Evolutionary conservation across 805 yeast genomes (phyloP).

Genomic region (Ogataea allantospora): DNA sequence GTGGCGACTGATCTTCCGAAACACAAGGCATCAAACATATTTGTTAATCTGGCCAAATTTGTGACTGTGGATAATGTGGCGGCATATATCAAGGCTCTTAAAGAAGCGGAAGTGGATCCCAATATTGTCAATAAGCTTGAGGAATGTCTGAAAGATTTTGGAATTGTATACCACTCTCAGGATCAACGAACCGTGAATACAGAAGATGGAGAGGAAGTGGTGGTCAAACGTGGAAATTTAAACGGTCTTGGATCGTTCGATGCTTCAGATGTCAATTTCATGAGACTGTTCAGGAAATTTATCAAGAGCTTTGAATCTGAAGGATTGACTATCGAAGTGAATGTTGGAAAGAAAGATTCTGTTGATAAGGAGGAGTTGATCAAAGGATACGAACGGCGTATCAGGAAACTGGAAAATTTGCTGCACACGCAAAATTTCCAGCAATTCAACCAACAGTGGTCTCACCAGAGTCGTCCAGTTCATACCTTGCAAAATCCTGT

Average conservation of each 20-base stretch:
- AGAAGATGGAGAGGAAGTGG: constrained; percentile 24
- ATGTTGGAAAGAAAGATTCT: constrained; percentile 31
- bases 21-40: constrained; percentile 10
- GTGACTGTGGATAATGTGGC: constrained; percentile 33
- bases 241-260: constrained; percentile 33
- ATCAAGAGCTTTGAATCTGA: constrained; percentile 44
- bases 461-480: constrained; percentile 18
- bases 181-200: constrained; percentile 6
- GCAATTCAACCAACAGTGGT: constrained; percentile 43
- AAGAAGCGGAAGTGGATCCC: constrained; percentile 28
- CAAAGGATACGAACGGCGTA: constrained; percentile 66
- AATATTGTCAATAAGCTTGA: constrained; percentile 37
- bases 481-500: constrained; percentile 7
- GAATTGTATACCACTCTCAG: constrained; percentile 3
- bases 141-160: constrained; percentile 34
- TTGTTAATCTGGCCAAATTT: constrained; percentile 18
- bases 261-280: constrained; percentile 33
- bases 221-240: constrained; percentile 24
- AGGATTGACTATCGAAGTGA: constrained; percentile 32
- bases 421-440: constrained; percentile 71
- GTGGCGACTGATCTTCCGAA: constrained; percentile 14
- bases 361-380: constrained; percentile 38
- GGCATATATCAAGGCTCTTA: constrained; percentile 38
- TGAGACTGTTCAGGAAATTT: constrained; percentile 41
- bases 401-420: constrained; percentile 72